Conservation (phyloP, 345 rosid genomes). For the Cardiospermum halicacabum region DNA sequence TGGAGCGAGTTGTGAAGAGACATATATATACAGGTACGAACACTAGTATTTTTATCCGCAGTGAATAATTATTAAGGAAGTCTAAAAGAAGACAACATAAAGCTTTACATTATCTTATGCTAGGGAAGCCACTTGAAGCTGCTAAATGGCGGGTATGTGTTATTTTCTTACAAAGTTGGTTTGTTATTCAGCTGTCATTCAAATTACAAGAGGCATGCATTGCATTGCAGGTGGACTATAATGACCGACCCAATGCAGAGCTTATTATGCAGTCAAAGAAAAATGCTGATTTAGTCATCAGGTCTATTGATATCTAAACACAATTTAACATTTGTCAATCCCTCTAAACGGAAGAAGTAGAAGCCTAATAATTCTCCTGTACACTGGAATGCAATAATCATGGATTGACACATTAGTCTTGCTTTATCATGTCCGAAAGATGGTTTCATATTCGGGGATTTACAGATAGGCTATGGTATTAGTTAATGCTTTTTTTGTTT, state of each 20-base stretch:
- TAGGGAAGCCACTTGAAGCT: slow-evolving; percentile 75
- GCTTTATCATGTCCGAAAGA: no score
- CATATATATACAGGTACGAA: slow-evolving; percentile 72
- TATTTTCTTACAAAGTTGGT: not conserved
- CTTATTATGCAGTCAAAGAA: slow-evolving; percentile 64
- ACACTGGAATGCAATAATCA: no score
- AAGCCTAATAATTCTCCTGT: no score
- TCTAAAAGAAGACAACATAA: not conserved
- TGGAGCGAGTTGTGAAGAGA: slow-evolving; percentile 68
- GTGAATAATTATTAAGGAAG: not conserved
- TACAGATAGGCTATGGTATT: no score
- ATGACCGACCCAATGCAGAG: slow-evolving; percentile 85
- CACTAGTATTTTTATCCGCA: not conserved
- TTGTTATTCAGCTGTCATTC: not conserved
- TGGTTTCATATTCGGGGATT: no score
- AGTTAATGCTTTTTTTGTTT: no score
- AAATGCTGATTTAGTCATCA: slow-evolving; percentile 65
- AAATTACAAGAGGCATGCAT: not conserved
- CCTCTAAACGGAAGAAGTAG: no score
- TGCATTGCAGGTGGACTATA: slow-evolving; percentile 63
- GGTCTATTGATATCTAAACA: slow-evolving; percentile 37
- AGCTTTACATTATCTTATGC: not conserved
- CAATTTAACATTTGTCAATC: no score
- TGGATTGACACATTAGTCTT: no score
- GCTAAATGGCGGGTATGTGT: slow-evolving; percentile 78